Evolutionary conservation across 106 monocot genomes (phyloP), one percentile per base, ranked within the genome.

Genomic region (Dioscorea zingiberensis): DNA sequence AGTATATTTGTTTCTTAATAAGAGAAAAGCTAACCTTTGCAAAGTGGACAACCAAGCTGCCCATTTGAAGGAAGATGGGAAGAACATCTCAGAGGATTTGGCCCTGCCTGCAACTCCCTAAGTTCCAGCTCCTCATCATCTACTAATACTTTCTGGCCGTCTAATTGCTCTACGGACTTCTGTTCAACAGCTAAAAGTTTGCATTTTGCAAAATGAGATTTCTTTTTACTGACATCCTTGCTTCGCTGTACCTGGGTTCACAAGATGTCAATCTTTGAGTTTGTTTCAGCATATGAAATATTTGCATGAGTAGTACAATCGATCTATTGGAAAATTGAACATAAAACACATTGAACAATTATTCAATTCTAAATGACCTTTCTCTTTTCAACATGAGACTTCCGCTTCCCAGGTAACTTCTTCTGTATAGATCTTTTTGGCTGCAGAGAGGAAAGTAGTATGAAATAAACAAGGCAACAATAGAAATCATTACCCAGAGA

Each of bases 101-200:
- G 76, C 25, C 77, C 76, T 56, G 73, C 67, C 58, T 92, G 83
- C 53, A 89, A 69, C 57, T 93, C 93, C 65, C 68, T 65, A 14
- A 98, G 70, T 62, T 98, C 98, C 58, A 98, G 76, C 69, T 98
- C 98, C 68, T 98, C 98, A 76, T 98, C 98, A 80, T 98, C 98
- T 18, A 87, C 59, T 60, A 89, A 80, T 18, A 32, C 48, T 25
- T 26, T 18, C 15, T 51, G 53, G 21, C 54, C 61, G 60, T 60
- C 74, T 69, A 51, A 63, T 58, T 73, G 76, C 44, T 82, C 81
- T 32, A 58, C 47, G 62, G 18, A 63, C 8, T 64, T 44, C 1
- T 26, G 47, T 58, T 63, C 68, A 55, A 77, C 80, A 69, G 63
- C 21, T 56, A 74, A 60, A 77, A 98, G 93, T 58, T 83, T 75